Percentiles rank a stretch among this genome's conserved stretches.
Evolutionary conservation across 169 alveolate genomes (phyloP).

Genomic region (Plasmodium yoelii): DNA sequence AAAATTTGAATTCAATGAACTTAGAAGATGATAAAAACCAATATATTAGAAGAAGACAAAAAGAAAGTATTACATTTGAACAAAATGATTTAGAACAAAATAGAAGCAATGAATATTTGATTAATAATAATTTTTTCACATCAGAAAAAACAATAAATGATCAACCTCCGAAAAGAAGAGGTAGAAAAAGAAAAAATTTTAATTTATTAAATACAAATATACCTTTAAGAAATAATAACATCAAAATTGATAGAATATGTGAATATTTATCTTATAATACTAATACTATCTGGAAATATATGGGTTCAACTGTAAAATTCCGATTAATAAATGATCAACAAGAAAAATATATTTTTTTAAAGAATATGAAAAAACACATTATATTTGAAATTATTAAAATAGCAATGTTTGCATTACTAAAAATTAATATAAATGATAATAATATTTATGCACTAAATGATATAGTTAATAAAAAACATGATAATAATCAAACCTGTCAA

Average conservation of each 20-base stretch:
- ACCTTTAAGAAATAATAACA: constrained; percentile 49
- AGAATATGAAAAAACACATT: constrained; percentile 64
- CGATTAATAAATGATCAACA: constrained; percentile 56
- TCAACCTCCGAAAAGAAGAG: constrained; percentile 1
- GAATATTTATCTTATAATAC: constrained; percentile 50
- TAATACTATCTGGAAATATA: constrained; percentile 59
- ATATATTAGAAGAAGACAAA: constrained; percentile 16
- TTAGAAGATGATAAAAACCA: constrained; percentile 5
- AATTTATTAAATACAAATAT: constrained; percentile 41
- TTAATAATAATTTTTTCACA: neutral
- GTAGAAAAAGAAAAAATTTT: constrained; percentile 27
- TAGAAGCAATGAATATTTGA: constrained; percentile 5
- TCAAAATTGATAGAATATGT: constrained; percentile 62
- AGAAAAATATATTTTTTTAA: constrained; percentile 68
- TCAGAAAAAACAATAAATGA: neutral
- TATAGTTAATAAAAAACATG: neutral
- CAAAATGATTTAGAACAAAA: neutral
- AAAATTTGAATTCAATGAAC: neutral
- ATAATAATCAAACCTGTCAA: no score
- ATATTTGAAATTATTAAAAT: constrained; percentile 71
- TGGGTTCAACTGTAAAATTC: constrained; percentile 73
- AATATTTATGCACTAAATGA: constrained; percentile 43
- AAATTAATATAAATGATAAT: constrained; percentile 72
- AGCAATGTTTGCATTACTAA: constrained; percentile 68
- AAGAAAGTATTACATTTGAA: constrained; percentile 1